Evolutionary conservation across 805 yeast species (phyloP), one percentile per base, ranked within the genome.

Genomic region (Sugiyamaella marilandica): DNA sequence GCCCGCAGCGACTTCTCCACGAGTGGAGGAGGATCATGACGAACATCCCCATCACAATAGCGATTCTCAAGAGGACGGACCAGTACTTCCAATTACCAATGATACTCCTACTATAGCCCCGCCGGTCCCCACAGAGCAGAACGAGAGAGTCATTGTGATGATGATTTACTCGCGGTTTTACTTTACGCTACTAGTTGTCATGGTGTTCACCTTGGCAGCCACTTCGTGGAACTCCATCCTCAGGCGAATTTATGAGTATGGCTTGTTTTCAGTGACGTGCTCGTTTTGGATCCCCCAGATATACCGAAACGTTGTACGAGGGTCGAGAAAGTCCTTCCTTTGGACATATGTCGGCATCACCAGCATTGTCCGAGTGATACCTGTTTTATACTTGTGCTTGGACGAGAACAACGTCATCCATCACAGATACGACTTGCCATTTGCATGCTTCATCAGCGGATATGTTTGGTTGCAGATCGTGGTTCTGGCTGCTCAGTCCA

Each of bases 271-370:
- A 1, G 47, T 75, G 0, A 60, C 84, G 29, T 85, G 82, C 65
- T 85, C 95, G 1, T 84, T 79, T 59, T 90, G 97, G 97, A 59
- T 87, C 13, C 97, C 97, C 1, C 98, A 91, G 67, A 84, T 87
- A 41, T 83, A 82, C 60, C 75, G 97, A 65, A 88, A 89, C 64
- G 79, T 83, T 2, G 65, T 83, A 29, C 76, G 87, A 49, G 92
- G 91, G 18, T 75, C 82, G 51, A 75, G 88, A 52, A 74, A 79
- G 51, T 81, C 86, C 14, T 80, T 89, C 57, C 69, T 76, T 35
- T 87, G 95, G 91, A 81, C 78, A 55, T 91, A 86, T 60, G 78
- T 89, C n/a, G 24, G 83, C 9, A 87, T 90, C 0, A 80, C 86
- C 0, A 79, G 89, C 0, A 36, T 80, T 1, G 67, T 86, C 8